Conservation (phyloP, 208 protist species). For the Acanthamoeba culbertsoni region DNA sequence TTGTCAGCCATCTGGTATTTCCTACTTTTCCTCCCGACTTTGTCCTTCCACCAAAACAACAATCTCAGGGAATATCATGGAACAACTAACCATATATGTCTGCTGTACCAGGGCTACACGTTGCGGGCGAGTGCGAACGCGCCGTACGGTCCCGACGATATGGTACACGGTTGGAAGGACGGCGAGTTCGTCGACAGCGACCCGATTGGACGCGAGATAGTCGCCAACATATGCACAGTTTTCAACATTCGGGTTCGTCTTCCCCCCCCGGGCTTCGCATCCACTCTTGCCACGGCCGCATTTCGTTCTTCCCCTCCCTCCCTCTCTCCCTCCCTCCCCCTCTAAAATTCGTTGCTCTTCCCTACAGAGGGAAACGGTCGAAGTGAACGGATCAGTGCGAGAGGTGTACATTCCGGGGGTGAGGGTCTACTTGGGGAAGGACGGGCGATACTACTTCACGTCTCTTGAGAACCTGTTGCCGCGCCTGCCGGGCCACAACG, state of each 20-base stretch:
- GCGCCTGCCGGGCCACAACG: neutral
- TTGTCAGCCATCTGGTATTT: neutral
- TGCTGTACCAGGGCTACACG: conserved; percentile 14
- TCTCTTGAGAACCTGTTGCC: neutral
- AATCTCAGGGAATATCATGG: too few relatives aligned
- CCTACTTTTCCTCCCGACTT: neutral
- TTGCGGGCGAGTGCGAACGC: neutral
- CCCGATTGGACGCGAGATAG: neutral
- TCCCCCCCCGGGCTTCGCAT: neutral
- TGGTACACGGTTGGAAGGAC: neutral
- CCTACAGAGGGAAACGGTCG: neutral
- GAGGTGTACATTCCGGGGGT: conserved; percentile 14
- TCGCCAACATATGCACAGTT: neutral
- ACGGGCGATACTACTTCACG: neutral
- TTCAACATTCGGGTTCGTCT: neutral
- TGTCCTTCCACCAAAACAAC: neutral
- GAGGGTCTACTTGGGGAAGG: neutral
- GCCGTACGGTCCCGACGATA: neutral
- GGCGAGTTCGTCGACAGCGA: neutral
- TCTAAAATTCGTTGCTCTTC: too few relatives aligned
- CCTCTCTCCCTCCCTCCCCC: too few relatives aligned
- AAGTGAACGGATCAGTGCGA: neutral
- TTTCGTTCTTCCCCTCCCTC: too few relatives aligned
- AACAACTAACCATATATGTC: too few relatives aligned
- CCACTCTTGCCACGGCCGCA: neutral